Percentiles rank a stretch among this genome's conserved stretches.
These are phyloP conservation scores for Ilyonectria destructans DNA, from an alignment of 2,329 filamentous ascomycete species.

Conservation along the genomic window DNA sequence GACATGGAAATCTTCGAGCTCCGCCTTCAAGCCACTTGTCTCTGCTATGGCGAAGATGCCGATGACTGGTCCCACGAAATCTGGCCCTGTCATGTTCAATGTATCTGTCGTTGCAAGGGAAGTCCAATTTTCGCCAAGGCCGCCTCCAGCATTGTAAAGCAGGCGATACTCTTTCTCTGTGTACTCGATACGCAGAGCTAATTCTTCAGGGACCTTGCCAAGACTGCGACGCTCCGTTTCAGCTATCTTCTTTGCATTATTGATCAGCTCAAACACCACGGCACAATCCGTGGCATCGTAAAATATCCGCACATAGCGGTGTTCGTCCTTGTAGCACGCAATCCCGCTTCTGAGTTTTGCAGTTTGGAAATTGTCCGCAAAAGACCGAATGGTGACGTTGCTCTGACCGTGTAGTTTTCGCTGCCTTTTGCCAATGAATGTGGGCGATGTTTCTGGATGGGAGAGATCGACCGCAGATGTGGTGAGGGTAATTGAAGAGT, in stretches of 20 bases:
- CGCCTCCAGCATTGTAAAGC: neutral
- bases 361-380: neutral
- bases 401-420: slow-evolving; percentile 12
- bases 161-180: slow-evolving; percentile 10
- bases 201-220: neutral
- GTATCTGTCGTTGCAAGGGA: slow-evolving; percentile 1
- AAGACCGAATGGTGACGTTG: neutral
- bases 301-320: slow-evolving; percentile 14
- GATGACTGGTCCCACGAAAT: slow-evolving; percentile 21
- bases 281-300: neutral
- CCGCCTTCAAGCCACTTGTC: neutral
- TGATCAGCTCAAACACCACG: slow-evolving; percentile 6
- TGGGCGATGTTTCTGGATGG: slow-evolving; percentile 9
- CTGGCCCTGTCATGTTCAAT: slow-evolving; percentile 3
- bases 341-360: neutral
- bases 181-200: slow-evolving; percentile 6
- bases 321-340: slow-evolving; percentile 19
- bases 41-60: slow-evolving; percentile 8
- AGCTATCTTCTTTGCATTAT: neutral
- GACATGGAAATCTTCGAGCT: slow-evolving; percentile 3
- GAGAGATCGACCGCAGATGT: slow-evolving; percentile 10
- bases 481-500: slow-evolving; percentile 1
- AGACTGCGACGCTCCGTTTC: neutral
- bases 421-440: slow-evolving; percentile 5
- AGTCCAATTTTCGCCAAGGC: neutral